Evolutionary conservation across 2,329 filamentous ascomycete species (phyloP), one percentile per base, ranked within the genome.

Genomic region (Fusarium aywerte): DNA sequence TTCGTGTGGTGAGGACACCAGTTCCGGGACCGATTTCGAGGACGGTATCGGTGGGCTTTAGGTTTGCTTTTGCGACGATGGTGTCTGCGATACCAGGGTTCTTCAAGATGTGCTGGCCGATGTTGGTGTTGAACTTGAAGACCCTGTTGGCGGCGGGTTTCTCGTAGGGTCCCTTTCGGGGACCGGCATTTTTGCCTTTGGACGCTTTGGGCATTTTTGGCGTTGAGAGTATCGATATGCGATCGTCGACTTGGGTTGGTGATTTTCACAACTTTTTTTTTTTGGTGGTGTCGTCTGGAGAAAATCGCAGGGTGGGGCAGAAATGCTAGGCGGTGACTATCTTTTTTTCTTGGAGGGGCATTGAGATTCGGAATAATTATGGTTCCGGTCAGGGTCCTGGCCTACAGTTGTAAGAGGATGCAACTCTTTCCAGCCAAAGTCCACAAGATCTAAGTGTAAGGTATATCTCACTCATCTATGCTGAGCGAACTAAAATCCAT

Each of bases 101-200:
- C 79, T 97, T 97, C 69, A 98, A 85, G 65, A 99, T 96, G 79
- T 98, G 93, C 76, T 87, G 84, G 73, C 95, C 93, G 69, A 96
- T 87, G 78, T 95, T 84, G 72, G 91, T 96, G 83, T 97, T 97
- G 88, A 97, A 97, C 78, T 96, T 97, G 87, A 98, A 98, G 79
- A 97, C 92, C 73, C 92, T 94, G 82, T 97, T 93, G 18, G 32
- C 32, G 21, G 45, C 45, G 45, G 45, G 45, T 16, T 49, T 49
- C 45, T 49, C 45, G 32, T 49, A 49, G n/a, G 45, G 45, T 21
- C 31, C 45, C 32, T 49, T 49, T 27, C 45, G 45, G 4, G 45
- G 45, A 7, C 21, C 45, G 32, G 45, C 31, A 38, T 36, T 49
- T 1, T 49, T 49, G 21, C 45, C 45, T 49, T 49, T 49, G 36